phyloP scores from a whole-genome alignment of 768 basidiomycete species.

The Podaxis pistillaris region DNA sequence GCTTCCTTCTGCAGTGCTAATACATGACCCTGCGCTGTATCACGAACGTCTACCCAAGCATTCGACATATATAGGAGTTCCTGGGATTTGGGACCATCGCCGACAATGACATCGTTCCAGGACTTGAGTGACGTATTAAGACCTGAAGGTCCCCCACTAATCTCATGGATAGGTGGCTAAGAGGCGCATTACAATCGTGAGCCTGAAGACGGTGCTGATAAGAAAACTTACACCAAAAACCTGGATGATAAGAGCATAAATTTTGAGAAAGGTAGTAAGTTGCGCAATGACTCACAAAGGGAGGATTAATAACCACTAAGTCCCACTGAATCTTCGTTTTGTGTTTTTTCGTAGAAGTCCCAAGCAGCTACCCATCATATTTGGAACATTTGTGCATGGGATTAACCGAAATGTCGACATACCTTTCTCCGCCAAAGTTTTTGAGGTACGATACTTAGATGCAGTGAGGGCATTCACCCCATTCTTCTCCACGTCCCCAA shows the following conservation, averaged over 20 bases:
- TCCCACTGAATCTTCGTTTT: slow-evolving; percentile 47
- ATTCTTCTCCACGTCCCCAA: slow-evolving; percentile 43
- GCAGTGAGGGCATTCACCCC: slow-evolving; percentile 39
- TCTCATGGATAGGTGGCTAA: slow-evolving; percentile 45
- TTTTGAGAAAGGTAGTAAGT: neutral
- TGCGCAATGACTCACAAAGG: slow-evolving; percentile 36
- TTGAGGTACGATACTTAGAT: slow-evolving; percentile 59
- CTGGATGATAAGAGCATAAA: slow-evolving; percentile 14
- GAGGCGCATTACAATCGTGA: neutral
- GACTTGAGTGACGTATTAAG: slow-evolving; percentile 39
- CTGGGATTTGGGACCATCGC: slow-evolving; percentile 18
- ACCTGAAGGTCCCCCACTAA: slow-evolving; percentile 24
- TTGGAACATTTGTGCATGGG: neutral
- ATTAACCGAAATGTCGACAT: neutral
- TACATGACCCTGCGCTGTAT: slow-evolving; percentile 55
- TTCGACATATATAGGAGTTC: slow-evolving; percentile 20
- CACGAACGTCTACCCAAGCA: slow-evolving; percentile 52
- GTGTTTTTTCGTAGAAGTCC: slow-evolving; percentile 40
- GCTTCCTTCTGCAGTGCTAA: slow-evolving; percentile 47
- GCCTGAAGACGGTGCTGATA: neutral
- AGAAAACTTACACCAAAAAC: slow-evolving; percentile 29
- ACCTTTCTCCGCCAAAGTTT: slow-evolving; percentile 65
- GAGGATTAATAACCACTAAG: slow-evolving; percentile 51
- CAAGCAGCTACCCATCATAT: slow-evolving; percentile 33
- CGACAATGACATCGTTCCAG: slow-evolving; percentile 28